These are phyloP conservation scores for Alternaria burnsii DNA, from an alignment of 2,329 filamentous ascomycete genomes.

Conservation along the genomic window DNA sequence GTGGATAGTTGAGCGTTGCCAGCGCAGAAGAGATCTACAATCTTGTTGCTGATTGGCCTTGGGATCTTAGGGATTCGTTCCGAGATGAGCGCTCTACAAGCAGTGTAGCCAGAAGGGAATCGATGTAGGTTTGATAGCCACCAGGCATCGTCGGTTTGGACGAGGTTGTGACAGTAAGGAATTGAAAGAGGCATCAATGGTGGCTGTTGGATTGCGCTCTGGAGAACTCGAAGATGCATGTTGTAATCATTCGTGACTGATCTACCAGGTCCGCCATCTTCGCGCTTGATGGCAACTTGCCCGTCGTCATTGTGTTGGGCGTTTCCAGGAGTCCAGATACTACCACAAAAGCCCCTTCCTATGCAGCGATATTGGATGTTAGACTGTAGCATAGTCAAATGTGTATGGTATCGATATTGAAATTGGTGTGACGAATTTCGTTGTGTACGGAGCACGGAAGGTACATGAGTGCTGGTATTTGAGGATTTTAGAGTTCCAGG, in stretches of 20 bases:
- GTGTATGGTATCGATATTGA: background rate
- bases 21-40: conserved; percentile 25
- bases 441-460: background rate
- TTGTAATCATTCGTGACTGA: conserved; percentile 29
- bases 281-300: conserved; percentile 23
- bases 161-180: conserved; percentile 19
- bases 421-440: background rate
- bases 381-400: background rate
- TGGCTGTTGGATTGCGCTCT: conserved; percentile 8
- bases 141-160: conserved; percentile 17
- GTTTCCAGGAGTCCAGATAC: conserved; percentile 23
- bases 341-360: conserved; percentile 29
- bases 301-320: background rate
- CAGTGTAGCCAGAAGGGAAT: conserved; percentile 23
- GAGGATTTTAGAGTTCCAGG: background rate
- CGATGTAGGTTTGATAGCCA: conserved; percentile 10
- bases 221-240: conserved; percentile 21
- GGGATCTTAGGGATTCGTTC: conserved; percentile 24
- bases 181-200: conserved; percentile 10
- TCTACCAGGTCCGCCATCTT: conserved; percentile 28
- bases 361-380: conserved; percentile 21
- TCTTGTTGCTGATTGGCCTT: conserved; percentile 17
- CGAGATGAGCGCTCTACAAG: conserved; percentile 21
- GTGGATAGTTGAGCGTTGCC: conserved; percentile 9
- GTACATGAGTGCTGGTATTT: background rate